These are phyloP conservation scores for Ramalina intermedia DNA, from an alignment of 495 filamentous ascomycete genomes.

Conservation along the genomic window DNA sequence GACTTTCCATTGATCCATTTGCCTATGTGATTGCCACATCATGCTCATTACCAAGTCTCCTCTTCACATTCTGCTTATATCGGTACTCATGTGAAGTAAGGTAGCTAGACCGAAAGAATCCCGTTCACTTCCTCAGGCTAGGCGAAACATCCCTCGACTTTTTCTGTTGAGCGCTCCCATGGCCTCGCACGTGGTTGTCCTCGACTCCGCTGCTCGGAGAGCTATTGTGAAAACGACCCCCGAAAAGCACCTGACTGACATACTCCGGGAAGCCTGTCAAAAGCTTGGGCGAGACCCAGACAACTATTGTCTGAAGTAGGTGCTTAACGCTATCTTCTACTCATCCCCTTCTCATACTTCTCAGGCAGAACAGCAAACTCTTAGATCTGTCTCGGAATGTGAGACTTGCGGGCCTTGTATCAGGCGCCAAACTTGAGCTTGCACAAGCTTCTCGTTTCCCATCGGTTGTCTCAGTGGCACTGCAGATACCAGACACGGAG, in stretches of 20 bases:
- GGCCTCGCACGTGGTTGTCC: constrained; percentile 80
- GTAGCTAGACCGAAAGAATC: too few relatives aligned
- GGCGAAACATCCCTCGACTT: too few relatives aligned
- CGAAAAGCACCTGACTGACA: constrained; percentile 61
- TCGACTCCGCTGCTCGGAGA: constrained; percentile 59
- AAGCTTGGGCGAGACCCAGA: constrained; percentile 60
- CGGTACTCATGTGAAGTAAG: too few relatives aligned
- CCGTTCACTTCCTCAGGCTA: too few relatives aligned
- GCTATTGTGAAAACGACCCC: constrained; percentile 73
- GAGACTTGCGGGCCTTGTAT: constrained; percentile 70
- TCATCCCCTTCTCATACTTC: not conserved
- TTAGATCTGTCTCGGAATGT: constrained; percentile 73
- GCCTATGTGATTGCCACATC: too few relatives aligned
- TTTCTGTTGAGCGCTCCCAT: constrained; percentile 27
- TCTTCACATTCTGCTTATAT: too few relatives aligned
- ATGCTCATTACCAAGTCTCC: too few relatives aligned
- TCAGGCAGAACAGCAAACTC: constrained; percentile 63
- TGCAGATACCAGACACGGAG: constrained; percentile 63
- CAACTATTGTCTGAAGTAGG: constrained; percentile 70
- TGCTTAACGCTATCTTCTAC: not conserved
- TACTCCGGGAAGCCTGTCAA: constrained; percentile 71
- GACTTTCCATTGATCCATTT: too few relatives aligned
- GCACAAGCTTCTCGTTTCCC: constrained; percentile 71
- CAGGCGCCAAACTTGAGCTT: constrained; percentile 85
- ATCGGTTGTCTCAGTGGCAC: constrained; percentile 66